These are phyloP conservation scores for Fraxinus greggii DNA, from an alignment of 305 asterid species.

Conservation along the genomic window DNA sequence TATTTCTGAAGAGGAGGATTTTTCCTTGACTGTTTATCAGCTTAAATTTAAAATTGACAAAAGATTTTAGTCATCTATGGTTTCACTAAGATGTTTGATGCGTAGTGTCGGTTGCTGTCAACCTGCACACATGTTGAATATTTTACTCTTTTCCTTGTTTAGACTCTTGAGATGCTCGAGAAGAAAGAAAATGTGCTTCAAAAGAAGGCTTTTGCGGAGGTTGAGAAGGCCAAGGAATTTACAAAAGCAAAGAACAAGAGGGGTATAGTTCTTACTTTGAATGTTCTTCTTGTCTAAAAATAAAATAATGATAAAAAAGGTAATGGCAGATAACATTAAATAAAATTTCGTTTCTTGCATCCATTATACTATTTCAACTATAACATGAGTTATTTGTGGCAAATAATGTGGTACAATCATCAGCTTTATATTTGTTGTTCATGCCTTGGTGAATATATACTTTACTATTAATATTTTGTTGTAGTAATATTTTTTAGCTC, in stretches of 20 bases:
- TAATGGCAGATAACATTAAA: not conserved
- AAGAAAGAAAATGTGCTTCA: slow-evolving; percentile 36
- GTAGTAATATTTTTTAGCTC: not conserved
- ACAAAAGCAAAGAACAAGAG: slow-evolving; percentile 36
- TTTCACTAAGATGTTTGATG: not conserved
- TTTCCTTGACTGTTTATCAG: not conserved
- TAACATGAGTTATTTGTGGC: not conserved
- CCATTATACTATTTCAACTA: not conserved
- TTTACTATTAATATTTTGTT: not conserved
- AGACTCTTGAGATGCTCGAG: slow-evolving; percentile 42
- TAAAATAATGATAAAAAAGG: not conserved
- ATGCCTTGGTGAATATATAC: not conserved
- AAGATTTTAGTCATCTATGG: not conserved
- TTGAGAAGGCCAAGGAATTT: slow-evolving; percentile 34
- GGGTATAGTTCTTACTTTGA: slow-evolving; percentile 24
- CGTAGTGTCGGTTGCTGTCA: not conserved
- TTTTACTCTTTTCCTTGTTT: not conserved
- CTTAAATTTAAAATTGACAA: not conserved
- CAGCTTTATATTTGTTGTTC: not conserved
- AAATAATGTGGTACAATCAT: not conserved
- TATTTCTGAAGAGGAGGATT: not conserved
- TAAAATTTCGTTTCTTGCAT: not conserved
- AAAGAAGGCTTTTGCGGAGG: slow-evolving; percentile 37
- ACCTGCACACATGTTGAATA: not conserved
- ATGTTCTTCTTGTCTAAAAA: not conserved